These are phyloP conservation scores for Pseudopyricularia cyperi DNA, from an alignment of 2,329 filamentous ascomycete species.

Conservation along the genomic window DNA sequence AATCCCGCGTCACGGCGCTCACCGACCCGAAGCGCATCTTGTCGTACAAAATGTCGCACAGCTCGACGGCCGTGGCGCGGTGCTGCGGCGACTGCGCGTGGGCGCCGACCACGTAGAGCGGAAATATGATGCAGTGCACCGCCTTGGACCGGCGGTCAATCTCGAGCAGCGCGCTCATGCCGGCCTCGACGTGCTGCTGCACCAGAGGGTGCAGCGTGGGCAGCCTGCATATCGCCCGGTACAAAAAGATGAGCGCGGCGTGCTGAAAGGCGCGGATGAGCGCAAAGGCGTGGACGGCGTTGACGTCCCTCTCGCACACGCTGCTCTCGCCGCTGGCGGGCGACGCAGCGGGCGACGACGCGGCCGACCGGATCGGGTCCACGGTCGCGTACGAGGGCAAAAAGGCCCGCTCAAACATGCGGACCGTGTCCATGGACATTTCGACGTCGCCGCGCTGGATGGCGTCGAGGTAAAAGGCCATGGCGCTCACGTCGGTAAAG, in stretches of 20 bases:
- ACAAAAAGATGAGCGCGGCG: conserved; percentile 26
- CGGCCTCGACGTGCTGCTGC: conserved; percentile 22
- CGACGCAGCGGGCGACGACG: background rate
- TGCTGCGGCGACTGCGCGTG: conserved; percentile 18
- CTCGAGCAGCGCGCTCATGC: conserved; percentile 22
- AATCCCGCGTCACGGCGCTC: conserved; percentile 19
- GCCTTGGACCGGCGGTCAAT: conserved; percentile 20
- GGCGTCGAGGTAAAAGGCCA: conserved; percentile 16
- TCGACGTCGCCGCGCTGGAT: conserved; percentile 7
- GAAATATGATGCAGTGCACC: conserved; percentile 24
- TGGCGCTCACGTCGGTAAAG: conserved; percentile 17
- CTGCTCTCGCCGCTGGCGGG: background rate
- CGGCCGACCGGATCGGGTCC: conserved; percentile 11
- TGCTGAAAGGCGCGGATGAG: conserved; percentile 26
- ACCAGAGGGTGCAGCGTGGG: conserved; percentile 23
- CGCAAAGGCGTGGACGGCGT: conserved; percentile 19
- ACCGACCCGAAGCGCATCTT: conserved; percentile 24
- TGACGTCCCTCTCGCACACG: conserved; percentile 10
- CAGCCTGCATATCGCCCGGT: conserved; percentile 26
- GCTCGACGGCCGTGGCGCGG: conserved; percentile 10
- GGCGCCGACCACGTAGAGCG: conserved; percentile 21
- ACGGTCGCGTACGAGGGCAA: conserved; percentile 14
- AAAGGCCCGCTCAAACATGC: conserved; percentile 14
- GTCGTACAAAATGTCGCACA: conserved; percentile 13
- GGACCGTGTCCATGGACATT: conserved; percentile 16